Percentiles rank a stretch among this genome's conserved stretches.
These are phyloP conservation scores for Penicillium sp. DNA, from an alignment of 2,329 filamentous ascomycete genomes.

Conservation along the genomic window DNA sequence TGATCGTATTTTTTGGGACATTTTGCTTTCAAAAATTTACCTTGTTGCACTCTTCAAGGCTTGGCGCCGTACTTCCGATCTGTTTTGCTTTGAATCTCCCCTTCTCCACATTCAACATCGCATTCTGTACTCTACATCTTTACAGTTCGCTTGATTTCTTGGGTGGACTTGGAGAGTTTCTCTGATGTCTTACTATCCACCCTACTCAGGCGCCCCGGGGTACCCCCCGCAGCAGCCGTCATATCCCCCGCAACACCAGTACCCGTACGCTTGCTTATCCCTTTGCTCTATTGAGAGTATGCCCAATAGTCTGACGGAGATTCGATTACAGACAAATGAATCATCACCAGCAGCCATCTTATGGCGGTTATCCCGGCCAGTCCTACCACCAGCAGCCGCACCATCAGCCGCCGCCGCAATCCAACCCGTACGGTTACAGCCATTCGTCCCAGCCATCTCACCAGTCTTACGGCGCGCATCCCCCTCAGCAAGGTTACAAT, in stretches of 20 bases:
- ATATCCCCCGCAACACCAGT: slow-evolving; percentile 35
- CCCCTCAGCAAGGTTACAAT: slow-evolving; percentile 30
- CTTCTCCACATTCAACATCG: slow-evolving; percentile 19
- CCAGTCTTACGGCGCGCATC: slow-evolving; percentile 25
- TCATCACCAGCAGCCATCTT: slow-evolving; percentile 28
- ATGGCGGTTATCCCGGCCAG: slow-evolving; percentile 34
- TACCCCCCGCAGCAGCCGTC: slow-evolving; percentile 45
- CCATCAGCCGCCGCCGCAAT: slow-evolving; percentile 24
- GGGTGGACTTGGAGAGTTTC: background rate
- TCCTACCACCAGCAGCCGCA: slow-evolving; percentile 40
- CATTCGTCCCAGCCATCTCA: slow-evolving; percentile 37
- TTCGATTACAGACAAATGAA: slow-evolving; percentile 25
- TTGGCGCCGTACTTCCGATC: slow-evolving; percentile 19
- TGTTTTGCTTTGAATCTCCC: slow-evolving; percentile 13
- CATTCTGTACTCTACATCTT: slow-evolving; percentile 4
- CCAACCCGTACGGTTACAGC: slow-evolving; percentile 37
- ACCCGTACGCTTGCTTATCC: slow-evolving; percentile 30
- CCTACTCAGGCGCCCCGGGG: slow-evolving; percentile 49
- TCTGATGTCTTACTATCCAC: slow-evolving; percentile 57
- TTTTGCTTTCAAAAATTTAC: background rate
- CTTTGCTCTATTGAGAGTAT: slow-evolving; percentile 5
- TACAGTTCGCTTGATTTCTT: slow-evolving; percentile 7
- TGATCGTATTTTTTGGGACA: background rate
- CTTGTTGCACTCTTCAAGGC: slow-evolving; percentile 4
- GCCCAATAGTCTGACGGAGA: slow-evolving; percentile 2